phyloP scores from a whole-genome alignment of 768 basidiomycete species.

The Plicaturopsis crispa region DNA sequence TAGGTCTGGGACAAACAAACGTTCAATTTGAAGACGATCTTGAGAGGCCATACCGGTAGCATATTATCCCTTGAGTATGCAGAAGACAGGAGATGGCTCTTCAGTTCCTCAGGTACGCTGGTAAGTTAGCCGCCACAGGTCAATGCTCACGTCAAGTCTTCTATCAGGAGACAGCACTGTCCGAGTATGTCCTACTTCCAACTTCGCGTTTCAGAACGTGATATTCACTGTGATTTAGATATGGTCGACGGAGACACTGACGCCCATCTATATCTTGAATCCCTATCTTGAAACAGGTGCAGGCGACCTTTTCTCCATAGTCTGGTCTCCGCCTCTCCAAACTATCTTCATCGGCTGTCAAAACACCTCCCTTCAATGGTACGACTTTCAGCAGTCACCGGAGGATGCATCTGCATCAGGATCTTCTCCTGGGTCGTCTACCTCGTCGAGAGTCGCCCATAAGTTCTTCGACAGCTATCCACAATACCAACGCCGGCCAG shows the following conservation, averaged over 20 bases:
- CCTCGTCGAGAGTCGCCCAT: conserved; percentile 51
- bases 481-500: conserved; percentile 56
- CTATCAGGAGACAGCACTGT: conserved; percentile 78
- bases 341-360: conserved; percentile 86
- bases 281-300: conserved; percentile 76
- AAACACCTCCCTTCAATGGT: conserved; percentile 91
- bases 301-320: conserved; percentile 83
- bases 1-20: conserved; percentile 84
- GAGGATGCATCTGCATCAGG: conserved; percentile 6
- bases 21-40: conserved; percentile 57
- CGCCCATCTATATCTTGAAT: conserved; percentile 61
- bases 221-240: conserved; percentile 35
- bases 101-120: conserved; percentile 77
- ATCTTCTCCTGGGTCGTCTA: conserved; percentile 16
- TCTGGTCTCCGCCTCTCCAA: conserved; percentile 62
- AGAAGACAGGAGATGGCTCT: conserved; percentile 72
- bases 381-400: conserved; percentile 40
- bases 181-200: conserved; percentile 43
- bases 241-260: conserved; percentile 70
- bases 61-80: conserved; percentile 76
- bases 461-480: conserved; percentile 93
- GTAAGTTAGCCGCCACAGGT: not conserved
- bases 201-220: conserved; percentile 5
- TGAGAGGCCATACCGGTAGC: conserved; percentile 79
- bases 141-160: conserved; percentile 5